Percentiles rank a stretch among this genome's conserved stretches.
Conservation (phyloP, 1,284 basidiomycete species). For the Tylopilus sp. region DNA sequence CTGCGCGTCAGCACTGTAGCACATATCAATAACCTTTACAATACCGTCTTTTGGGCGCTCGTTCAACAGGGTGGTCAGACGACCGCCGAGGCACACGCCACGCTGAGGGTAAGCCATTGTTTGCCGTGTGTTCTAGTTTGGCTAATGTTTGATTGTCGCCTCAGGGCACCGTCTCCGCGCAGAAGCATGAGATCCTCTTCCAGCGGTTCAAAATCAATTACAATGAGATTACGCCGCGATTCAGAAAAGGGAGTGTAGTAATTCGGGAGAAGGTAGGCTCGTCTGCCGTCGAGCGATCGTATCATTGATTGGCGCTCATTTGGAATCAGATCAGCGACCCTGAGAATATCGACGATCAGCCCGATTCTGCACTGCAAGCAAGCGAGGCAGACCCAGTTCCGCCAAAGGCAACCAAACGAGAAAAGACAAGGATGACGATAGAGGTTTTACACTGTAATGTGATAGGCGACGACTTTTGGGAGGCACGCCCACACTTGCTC, state of each 20-base stretch:
- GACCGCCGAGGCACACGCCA: conserved; percentile 85
- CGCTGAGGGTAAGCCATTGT: conserved; percentile 60
- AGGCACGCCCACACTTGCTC: conserved; percentile 59
- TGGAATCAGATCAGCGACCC: conserved; percentile 17
- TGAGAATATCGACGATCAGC: neutral
- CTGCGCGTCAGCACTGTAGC: conserved; percentile 61
- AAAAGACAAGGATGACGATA: conserved; percentile 54
- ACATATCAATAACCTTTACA: conserved; percentile 98
- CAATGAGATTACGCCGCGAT: conserved; percentile 80
- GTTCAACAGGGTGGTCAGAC: conserved; percentile 84
- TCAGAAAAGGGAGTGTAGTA: conserved; percentile 89
- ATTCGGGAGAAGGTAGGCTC: conserved; percentile 64
- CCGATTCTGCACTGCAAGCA: neutral
- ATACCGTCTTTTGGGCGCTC: conserved; percentile 96
- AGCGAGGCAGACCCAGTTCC: neutral
- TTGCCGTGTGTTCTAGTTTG: neutral
- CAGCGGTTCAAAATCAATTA: conserved; percentile 90
- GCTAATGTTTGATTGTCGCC: conserved; percentile 3
- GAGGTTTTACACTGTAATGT: conserved; percentile 85
- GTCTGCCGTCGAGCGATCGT: neutral
- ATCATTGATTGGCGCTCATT: neutral
- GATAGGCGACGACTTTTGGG: conserved; percentile 87
- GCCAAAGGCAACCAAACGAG: conserved; percentile 46
- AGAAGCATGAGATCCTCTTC: conserved; percentile 95
- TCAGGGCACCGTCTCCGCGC: conserved; percentile 88